Percentiles rank a stretch among this genome's conserved stretches.
These are phyloP conservation scores for Cicer arietinum DNA, from an alignment of 306 rosid species.

Conservation along the genomic window DNA sequence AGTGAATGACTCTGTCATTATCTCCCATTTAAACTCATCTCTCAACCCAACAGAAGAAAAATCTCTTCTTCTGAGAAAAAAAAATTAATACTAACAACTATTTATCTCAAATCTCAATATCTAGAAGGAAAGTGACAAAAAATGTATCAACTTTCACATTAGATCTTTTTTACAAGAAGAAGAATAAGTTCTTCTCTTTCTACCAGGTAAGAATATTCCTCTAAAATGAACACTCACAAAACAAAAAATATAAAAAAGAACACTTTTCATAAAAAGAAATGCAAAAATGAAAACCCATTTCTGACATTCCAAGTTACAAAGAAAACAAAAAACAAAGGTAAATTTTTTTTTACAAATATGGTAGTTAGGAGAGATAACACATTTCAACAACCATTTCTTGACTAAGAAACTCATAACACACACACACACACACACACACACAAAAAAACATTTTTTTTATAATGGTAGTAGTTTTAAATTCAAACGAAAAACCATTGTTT, in stretches of 20 bases:
- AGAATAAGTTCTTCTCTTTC: not conserved
- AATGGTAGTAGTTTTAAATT: no score
- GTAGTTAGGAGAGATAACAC: no score
- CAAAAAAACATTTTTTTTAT: no score
- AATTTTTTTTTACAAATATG: no score
- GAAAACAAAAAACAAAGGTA: no score
- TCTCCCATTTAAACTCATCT: slow-evolving; percentile 34
- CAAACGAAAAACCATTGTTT: not conserved
- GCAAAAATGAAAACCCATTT: not conserved
- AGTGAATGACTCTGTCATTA: slow-evolving; percentile 42
- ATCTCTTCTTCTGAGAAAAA: not conserved
- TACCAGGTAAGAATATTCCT: not conserved
- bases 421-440: no score
- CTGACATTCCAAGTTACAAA: not conserved
- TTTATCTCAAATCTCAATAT: slow-evolving; percentile 27
- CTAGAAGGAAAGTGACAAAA: slow-evolving; percentile 20
- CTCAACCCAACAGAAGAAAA: not conserved
- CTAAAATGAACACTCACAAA: not conserved
- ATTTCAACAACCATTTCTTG: no score
- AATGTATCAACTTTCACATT: not conserved
- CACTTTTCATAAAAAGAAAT: not conserved
- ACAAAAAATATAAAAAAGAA: not conserved
- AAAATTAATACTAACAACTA: not conserved
- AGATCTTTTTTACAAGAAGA: not conserved
- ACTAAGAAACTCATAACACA: no score